Evolutionary conservation across 352 stramenopile species (phyloP), one percentile per base, ranked within the genome.

Genomic region (Phytophthora crassamura): DNA sequence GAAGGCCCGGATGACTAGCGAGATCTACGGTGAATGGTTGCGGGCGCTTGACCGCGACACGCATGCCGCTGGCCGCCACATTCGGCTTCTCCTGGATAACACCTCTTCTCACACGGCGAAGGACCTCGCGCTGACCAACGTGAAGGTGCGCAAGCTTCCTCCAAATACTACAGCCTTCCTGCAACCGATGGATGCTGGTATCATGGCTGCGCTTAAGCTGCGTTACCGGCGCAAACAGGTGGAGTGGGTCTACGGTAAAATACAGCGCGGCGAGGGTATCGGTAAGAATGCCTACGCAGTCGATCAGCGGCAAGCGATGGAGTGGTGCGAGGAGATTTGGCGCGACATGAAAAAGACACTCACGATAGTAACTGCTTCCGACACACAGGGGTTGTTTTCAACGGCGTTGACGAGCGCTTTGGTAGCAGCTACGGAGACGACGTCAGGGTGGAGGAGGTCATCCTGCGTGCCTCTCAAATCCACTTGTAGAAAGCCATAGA

Each of bases 31-130:
- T 5, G 38, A 43, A 7, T 43, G 38, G 38, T 16, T 18, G 38
- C 38, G 11, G 4, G 15, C n/a, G 15, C 15, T 43, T 12, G 38
- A 43, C 38, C 38, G 38, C 15, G 2, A 53, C 12, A 53, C 40
- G 46, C 46, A 32, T 5, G 30, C 30, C 15, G 9, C 3, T 12
- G 46, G 30, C 3, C 28, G 30, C 4, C 14, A 30, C 12, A 41
- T 53, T 16, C 30, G 39, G 30, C n/a, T 53, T 14, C n/a, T 53
- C 4, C 25, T 52, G n/a, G 45, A 52, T 15, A 52, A 52, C 7
- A 15, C 30, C 1, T 52, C 45, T 15, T 52, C 45, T 5, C 45
- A 52, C 12, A 38, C 12, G 6, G 28, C 12, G 10, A 7, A 9
- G 4, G 12, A 22, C 22, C 12, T 40, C 14, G 45, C 25, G 15